A percentile compares a stretch with the other conserved stretches of the same genome.
Conservation (phyloP, 2,329 filamentous ascomycete species). For the Penicillium sp. region DNA sequence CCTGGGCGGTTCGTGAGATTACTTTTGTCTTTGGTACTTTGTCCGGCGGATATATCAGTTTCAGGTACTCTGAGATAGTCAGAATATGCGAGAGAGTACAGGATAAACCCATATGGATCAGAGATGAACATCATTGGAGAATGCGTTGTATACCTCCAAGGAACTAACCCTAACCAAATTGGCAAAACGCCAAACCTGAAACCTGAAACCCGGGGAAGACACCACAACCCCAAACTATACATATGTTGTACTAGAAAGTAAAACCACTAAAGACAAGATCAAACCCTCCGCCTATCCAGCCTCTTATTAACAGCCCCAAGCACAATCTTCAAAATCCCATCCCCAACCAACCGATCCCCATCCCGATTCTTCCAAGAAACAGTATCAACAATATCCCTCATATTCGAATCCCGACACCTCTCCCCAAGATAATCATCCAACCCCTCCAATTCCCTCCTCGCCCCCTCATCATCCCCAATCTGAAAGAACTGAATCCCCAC, state of each 20-base stretch:
- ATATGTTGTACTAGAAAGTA: no score
- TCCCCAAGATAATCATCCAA: constrained; percentile 72
- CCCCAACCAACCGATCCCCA: constrained; percentile 58
- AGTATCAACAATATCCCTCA: constrained; percentile 91
- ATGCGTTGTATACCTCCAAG: no score
- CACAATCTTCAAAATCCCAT: constrained; percentile 77
- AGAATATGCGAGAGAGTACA: background rate
- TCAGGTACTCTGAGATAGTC: background rate
- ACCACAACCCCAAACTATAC: background rate
- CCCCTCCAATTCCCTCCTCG: constrained; percentile 63
- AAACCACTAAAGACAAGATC: no score
- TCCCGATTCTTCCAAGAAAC: constrained; percentile 65
- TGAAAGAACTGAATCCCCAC: constrained; percentile 96
- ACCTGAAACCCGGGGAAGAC: background rate
- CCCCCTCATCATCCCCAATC: constrained; percentile 70
- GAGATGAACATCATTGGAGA: no score
- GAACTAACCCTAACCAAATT: no score
- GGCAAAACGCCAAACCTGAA: constrained; percentile 2
- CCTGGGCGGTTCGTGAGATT: background rate
- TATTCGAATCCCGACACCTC: constrained; percentile 42
- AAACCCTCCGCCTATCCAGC: constrained; percentile 14
- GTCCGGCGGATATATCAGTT: background rate
- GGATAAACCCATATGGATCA: no score
- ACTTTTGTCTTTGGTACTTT: background rate
- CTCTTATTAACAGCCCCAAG: constrained; percentile 70